These are phyloP conservation scores for Irpex lacteus DNA, from an alignment of 1,284 basidiomycete species.

Conservation along the genomic window DNA sequence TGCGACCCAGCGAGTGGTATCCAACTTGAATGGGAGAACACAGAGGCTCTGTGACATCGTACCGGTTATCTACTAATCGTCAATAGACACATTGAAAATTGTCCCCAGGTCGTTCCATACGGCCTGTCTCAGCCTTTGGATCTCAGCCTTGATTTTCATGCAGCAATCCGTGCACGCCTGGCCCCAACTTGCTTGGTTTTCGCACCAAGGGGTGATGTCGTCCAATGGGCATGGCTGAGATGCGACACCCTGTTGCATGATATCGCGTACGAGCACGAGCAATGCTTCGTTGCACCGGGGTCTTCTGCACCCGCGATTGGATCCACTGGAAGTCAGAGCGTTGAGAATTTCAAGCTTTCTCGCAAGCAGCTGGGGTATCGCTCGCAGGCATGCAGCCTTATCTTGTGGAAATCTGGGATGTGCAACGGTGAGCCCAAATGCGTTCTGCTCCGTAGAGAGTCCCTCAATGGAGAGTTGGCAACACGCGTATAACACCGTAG, in stretches of 20 bases:
- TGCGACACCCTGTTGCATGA: not conserved
- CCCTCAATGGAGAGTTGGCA: not conserved
- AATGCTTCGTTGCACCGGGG: not conserved
- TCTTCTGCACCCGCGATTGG: not conserved
- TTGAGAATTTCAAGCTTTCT: not conserved
- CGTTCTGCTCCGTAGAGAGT: not conserved
- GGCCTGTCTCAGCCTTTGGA: not conserved
- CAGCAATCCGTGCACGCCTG: not conserved
- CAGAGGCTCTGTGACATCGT: too few relatives aligned
- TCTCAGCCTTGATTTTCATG: not conserved
- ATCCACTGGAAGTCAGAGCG: not conserved
- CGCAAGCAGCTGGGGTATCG: not conserved
- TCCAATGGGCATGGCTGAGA: not conserved
- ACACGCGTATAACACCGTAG: not conserved
- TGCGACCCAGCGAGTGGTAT: too few relatives aligned
- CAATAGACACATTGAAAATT: not conserved
- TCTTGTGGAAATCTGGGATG: not conserved
- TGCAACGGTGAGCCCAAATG: not conserved
- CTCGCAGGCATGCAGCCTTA: not conserved
- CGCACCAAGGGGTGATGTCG: not conserved
- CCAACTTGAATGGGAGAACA: too few relatives aligned
- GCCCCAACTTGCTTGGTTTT: not conserved
- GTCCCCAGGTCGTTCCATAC: not conserved
- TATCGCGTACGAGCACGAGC: not conserved
- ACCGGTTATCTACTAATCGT: too few relatives aligned